phyloP scores from a whole-genome alignment of 768 basidiomycete genomes.

The Kondoa subrosea region DNA sequence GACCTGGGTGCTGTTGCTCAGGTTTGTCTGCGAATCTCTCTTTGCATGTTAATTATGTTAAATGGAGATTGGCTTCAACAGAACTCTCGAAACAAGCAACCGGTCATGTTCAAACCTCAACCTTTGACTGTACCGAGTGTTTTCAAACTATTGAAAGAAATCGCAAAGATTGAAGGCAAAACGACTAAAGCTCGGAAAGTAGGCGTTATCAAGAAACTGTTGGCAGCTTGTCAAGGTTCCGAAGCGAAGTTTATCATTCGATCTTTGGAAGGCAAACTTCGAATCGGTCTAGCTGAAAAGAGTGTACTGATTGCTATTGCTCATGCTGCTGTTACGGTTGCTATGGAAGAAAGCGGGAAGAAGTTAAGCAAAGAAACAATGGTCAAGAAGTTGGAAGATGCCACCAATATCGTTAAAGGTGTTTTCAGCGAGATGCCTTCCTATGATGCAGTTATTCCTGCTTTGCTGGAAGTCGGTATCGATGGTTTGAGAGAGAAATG shows the following conservation, averaged over 20 bases:
- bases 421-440: slow-evolving; percentile 91
- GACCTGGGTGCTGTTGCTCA: slow-evolving; percentile 94
- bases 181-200: slow-evolving; percentile 87
- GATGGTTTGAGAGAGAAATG: slow-evolving; percentile 52
- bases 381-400: slow-evolving; percentile 54
- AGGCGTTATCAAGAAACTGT: slow-evolving; percentile 76
- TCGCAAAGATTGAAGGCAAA: slow-evolving; percentile 46
- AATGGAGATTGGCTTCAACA: slow-evolving; percentile 29
- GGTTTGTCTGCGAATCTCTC: slow-evolving; percentile 36
- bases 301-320: slow-evolving; percentile 77
- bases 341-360: slow-evolving; percentile 18
- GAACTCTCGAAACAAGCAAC: slow-evolving; percentile 66
- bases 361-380: slow-evolving; percentile 69
- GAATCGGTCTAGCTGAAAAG: slow-evolving; percentile 91
- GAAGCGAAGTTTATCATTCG: slow-evolving; percentile 96
- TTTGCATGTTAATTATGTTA: background rate
- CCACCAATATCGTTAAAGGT: slow-evolving; percentile 57
- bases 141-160: slow-evolving; percentile 72
- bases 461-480: slow-evolving; percentile 62
- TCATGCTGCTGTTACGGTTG: slow-evolving; percentile 65
- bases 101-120: slow-evolving; percentile 80
- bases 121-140: slow-evolving; percentile 70
- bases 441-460: slow-evolving; percentile 83
- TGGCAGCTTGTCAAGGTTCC: slow-evolving; percentile 53
- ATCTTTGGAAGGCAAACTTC: slow-evolving; percentile 85